Evolutionary conservation across 192 early-diverging fungal species (phyloP), one percentile per base, ranked within the genome.

Genomic region (Podila verticillata): DNA sequence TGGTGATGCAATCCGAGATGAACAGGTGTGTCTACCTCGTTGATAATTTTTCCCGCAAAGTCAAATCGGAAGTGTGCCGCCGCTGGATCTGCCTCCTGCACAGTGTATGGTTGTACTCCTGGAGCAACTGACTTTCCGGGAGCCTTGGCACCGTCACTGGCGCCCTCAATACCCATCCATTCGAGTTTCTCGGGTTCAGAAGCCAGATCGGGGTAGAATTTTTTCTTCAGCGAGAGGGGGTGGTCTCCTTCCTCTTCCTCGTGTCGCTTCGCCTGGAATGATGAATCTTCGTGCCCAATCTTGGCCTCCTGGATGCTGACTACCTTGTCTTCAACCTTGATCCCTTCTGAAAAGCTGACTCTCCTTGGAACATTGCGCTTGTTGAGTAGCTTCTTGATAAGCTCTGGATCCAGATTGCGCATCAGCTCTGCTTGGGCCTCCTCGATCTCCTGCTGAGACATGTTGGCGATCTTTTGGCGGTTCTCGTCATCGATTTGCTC

Each of bases 1-100:
- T 98, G 97, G 79, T 98, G 97, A 84, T 97, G 94, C 13, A 98
- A 83, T 7, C 94, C 97, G 1, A 82, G 78, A 62, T 91, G 83
- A 0, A 83, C 74, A 2, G 93, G 90, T 2, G 91, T 78, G 3
- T 93, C 83, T 8, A 64, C 64, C 17, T 66, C 71, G 15, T 86
- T 84, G 44, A 97, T 75, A 8, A 95, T 84, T 28, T 85, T 82
- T 13, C 95, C 97, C 30, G 89, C 78, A 57, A 98, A 94, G 36
- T 92, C 94, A 74, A 97, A 97, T 35, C 97, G 87, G 24, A 89
- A 70, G 28, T 87, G 84, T 0, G 89, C 81, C 5, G 87, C 73
- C 10, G 80, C 69, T n/a, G 72, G 68, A 34, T 87, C 87, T 79
- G 81, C 70, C 61, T 85, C 74, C 65, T 66, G 39, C 68, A 88